These are phyloP conservation scores for Paramecium tetraurelia DNA, from an alignment of 73 alveolate genomes.

Conservation along the genomic window DNA sequence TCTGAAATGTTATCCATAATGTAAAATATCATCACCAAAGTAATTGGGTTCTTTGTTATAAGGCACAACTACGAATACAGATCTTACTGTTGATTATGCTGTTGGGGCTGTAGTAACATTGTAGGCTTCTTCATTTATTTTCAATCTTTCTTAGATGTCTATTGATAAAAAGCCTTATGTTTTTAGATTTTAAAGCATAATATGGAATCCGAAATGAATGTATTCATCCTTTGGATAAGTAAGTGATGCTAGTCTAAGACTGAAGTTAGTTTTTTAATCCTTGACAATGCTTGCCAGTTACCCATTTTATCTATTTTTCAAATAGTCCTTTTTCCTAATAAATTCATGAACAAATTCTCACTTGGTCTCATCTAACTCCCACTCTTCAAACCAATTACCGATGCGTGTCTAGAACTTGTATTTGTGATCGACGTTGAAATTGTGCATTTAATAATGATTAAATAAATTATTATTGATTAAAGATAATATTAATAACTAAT, in stretches of 20 bases:
- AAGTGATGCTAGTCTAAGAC: neutral
- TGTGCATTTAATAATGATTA: constrained; percentile 23
- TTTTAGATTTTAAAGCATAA: constrained; percentile 33
- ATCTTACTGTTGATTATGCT: constrained; percentile 56
- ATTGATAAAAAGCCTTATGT: constrained; percentile 33
- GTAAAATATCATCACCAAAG: constrained; percentile 42
- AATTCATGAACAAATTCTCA: neutral
- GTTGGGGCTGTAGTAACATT: constrained; percentile 37
- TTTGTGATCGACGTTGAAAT: constrained; percentile 56
- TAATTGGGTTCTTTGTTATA: constrained; percentile 29
- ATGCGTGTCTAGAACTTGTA: constrained; percentile 54
- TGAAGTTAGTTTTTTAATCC: constrained; percentile 6
- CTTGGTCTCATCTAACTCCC: constrained; percentile 64
- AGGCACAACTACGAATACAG: constrained; percentile 38
- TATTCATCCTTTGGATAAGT: constrained; percentile 1
- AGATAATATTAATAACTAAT: neutral
- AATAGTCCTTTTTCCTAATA: neutral
- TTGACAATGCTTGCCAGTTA: constrained; percentile 31
- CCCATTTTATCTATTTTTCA: constrained; percentile 17
- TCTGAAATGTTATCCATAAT: constrained; percentile 56
- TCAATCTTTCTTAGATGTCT: constrained; percentile 52
- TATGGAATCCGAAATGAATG: constrained; percentile 37
- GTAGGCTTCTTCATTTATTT: constrained; percentile 52
- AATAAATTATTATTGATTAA: neutral
- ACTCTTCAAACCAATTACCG: constrained; percentile 64